phyloP scores from a whole-genome alignment of 192 early-diverging fungal genomes.

The Jimgerdemannia flammicorona region DNA sequence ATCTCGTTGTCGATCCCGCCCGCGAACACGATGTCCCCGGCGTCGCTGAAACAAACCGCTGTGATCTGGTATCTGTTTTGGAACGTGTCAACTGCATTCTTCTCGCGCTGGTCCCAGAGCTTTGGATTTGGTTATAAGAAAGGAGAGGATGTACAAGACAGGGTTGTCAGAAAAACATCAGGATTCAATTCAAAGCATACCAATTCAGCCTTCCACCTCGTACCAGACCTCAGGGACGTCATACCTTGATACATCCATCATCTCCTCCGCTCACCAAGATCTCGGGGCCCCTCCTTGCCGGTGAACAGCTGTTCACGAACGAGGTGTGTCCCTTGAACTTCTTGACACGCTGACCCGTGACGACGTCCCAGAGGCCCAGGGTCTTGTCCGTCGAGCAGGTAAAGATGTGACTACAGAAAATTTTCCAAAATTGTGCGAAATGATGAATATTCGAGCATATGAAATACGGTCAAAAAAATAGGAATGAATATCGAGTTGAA shows the following conservation, averaged over 20 bases:
- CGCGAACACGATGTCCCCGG: slow-evolving; percentile 75
- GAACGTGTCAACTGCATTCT: slow-evolving; percentile 55
- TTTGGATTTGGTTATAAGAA: not conserved
- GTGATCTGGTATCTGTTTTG: slow-evolving; percentile 71
- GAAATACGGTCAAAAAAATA: not conserved
- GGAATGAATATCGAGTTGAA: not conserved
- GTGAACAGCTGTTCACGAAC: slow-evolving; percentile 80
- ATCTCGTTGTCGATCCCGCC: slow-evolving; percentile 92
- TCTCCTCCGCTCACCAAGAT: slow-evolving; percentile 81
- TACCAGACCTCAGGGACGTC: slow-evolving; percentile 26
- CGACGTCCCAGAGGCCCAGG: slow-evolving; percentile 78
- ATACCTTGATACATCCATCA: slow-evolving; percentile 72
- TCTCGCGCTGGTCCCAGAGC: slow-evolving; percentile 72
- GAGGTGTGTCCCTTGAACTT: slow-evolving; percentile 75
- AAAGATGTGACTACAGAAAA: slow-evolving; percentile 57
- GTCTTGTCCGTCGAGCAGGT: slow-evolving; percentile 83
- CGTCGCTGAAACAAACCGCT: slow-evolving; percentile 65
- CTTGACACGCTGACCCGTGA: slow-evolving; percentile 78
- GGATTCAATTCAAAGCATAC: not conserved
- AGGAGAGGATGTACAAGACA: not conserved
- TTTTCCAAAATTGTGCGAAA: slow-evolving; percentile 3
- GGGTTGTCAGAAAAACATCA: slow-evolving; percentile 1
- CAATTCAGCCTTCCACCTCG: slow-evolving; percentile 26
- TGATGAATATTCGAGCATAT: too few relatives aligned
- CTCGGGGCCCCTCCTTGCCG: slow-evolving; percentile 67